phyloP scores from a whole-genome alignment of 208 protist genomes.

The Wallacemonas collosoma region DNA sequence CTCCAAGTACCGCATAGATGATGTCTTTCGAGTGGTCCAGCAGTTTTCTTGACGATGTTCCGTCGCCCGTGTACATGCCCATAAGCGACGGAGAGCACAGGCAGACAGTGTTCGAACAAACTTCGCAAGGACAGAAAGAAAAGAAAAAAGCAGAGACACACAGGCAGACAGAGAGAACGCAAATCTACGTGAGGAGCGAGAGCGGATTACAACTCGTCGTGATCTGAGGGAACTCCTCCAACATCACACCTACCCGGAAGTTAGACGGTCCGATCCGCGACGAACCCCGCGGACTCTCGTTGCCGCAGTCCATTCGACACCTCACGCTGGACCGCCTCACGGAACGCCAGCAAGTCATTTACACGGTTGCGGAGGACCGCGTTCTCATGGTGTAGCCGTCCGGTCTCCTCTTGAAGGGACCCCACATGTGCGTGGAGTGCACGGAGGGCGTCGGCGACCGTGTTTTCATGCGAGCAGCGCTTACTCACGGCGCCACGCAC shows the following conservation, averaged over 20 bases:
- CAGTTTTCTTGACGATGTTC: too few species aligned
- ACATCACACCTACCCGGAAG: background rate
- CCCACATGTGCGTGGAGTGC: background rate
- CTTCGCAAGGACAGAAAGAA: conserved; percentile 15
- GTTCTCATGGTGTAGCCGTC: conserved; percentile 22
- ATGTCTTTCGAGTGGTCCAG: too few species aligned
- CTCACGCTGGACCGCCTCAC: conserved; percentile 26
- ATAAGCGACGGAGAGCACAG: too few species aligned
- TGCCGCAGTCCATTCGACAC: conserved; percentile 21
- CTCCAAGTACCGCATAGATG: too few species aligned
- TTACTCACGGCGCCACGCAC: too few species aligned
- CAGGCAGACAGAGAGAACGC: conserved; percentile 2
- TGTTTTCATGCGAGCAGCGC: too few species aligned
- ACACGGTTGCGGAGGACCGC: conserved; percentile 12
- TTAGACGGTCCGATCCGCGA: too few species aligned
- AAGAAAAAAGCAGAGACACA: conserved; percentile 11
- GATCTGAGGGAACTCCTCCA: background rate
- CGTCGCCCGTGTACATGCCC: too few species aligned
- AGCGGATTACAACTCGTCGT: background rate
- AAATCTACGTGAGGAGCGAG: conserved; percentile 1
- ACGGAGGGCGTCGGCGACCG: too few species aligned
- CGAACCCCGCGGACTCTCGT: background rate
- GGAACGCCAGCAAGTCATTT: conserved; percentile 14
- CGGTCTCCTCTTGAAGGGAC: conserved; percentile 4
- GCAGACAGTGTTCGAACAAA: conserved; percentile 9